These are phyloP conservation scores for Stentor coeruleus DNA, from an alignment of 73 alveolate species.

Conservation along the genomic window DNA sequence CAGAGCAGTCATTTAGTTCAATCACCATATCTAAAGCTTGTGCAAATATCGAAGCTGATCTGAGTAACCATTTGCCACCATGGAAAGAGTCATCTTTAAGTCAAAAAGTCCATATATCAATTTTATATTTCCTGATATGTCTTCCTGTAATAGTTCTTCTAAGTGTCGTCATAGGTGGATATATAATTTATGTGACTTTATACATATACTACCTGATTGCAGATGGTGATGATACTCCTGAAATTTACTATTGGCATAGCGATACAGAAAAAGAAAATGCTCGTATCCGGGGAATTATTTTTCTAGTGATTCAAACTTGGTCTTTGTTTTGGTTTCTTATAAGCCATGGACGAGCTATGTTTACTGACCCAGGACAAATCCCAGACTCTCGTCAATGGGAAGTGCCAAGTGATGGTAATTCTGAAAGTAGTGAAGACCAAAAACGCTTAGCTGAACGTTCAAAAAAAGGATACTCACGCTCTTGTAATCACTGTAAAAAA, in stretches of 20 bases:
- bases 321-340: neutral
- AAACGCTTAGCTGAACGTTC: constrained; percentile 32
- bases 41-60: neutral
- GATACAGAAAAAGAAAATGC: neutral
- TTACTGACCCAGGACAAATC: constrained; percentile 45
- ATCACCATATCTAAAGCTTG: no score
- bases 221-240: neutral
- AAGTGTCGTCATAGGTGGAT: neutral
- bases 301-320: neutral
- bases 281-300: neutral
- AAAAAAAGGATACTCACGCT: constrained; percentile 36
- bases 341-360: constrained; percentile 14
- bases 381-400: constrained; percentile 52
- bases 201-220: neutral
- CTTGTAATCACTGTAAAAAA: constrained; percentile 53
- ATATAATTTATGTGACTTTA: constrained; percentile 6
- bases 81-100: neutral
- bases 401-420: constrained; percentile 5
- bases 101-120: neutral
- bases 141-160: neutral
- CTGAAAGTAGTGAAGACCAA: neutral
- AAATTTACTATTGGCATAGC: neutral
- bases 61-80: constrained; percentile 21
- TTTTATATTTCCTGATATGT: neutral
- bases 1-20: no score